These are phyloP conservation scores for Sphagnum tenellum DNA, from an alignment of 225 moss, liverwort and hornwort genomes.

Conservation along the genomic window DNA sequence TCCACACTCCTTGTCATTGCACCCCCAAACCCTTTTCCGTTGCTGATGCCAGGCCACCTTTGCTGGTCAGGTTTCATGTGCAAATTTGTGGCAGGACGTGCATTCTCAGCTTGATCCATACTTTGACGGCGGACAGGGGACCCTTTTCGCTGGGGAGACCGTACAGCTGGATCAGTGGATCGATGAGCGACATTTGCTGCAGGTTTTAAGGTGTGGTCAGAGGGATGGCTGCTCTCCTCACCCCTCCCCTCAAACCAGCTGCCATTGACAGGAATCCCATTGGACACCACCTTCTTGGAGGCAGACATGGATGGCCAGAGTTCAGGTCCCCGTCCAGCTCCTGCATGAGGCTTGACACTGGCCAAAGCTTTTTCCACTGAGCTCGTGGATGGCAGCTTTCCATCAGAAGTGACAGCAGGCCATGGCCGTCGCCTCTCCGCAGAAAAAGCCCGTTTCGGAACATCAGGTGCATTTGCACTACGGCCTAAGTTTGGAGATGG, in stretches of 20 bases:
- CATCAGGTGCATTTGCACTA: constrained; percentile 25
- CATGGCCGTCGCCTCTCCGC: constrained; percentile 85
- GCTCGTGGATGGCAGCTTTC: constrained; percentile 11
- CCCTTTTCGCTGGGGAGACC: constrained; percentile 52
- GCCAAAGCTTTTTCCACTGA: too few species aligned
- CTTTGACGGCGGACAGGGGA: constrained; percentile 89
- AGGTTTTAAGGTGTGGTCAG: constrained; percentile 65
- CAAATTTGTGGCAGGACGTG: constrained; percentile 57
- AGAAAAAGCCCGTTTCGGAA: constrained; percentile 71
- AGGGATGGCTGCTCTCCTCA: constrained; percentile 22
- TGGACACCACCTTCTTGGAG: constrained; percentile 26
- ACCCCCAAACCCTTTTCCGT: constrained; percentile 59
- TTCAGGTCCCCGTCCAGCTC: constrained; percentile 20
- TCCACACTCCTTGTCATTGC: constrained; percentile 78
- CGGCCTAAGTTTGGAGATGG: constrained; percentile 93
- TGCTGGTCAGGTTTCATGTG: constrained; percentile 74
- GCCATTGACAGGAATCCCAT: constrained; percentile 18
- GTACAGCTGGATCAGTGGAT: constrained; percentile 21
- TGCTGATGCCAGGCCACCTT: constrained; percentile 91
- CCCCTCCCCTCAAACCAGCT: constrained; percentile 26
- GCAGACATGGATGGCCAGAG: constrained; percentile 53
- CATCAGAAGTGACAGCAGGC: constrained; percentile 31
- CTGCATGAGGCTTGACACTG: too few species aligned
- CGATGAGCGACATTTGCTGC: constrained; percentile 73
- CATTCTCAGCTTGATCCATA: constrained; percentile 73